Evolutionary conservation across 2,329 filamentous ascomycete genomes (phyloP), one percentile per base, ranked within the genome.

Genomic region (Diaporthe batatas): DNA sequence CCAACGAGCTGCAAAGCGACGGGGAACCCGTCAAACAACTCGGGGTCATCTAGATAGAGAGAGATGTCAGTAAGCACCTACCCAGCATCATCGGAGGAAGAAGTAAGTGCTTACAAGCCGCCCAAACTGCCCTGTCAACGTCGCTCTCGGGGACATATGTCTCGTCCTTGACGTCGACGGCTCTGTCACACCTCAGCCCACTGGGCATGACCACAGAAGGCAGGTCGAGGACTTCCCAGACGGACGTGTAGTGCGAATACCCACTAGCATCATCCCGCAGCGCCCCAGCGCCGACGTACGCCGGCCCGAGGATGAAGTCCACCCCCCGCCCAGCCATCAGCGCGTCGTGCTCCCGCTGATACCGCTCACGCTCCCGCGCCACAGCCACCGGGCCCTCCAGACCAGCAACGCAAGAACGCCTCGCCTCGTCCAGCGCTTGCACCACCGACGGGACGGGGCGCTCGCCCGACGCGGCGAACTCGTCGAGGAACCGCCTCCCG

Each of bases 221-320:
- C 29, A 75, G 57, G 39, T 78, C 76, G 6, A 78, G 53, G 12
- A 77, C 73, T 44, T 77, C 77, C 72, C 75, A 78, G 68, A 78
- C 76, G 16, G 74, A 72, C 3, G 76, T 78, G 34, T 78, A 78
- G 3, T 70, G 71, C 58, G 75, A 72, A 34, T 75, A 76, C n/a
- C 74, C 62, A 3, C n/a, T n/a, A n/a, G 71, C 54, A n/a, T 73
- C 72, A 7, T 73, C 73, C 47, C 69, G 70, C 49, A 75, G 47
- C 21, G 71, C 73, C 1, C 73, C 73, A 8, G 71, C 74, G 29
- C 74, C 74, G 5, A 67, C 23, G n/a, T 73, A 75, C 3, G 64
- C 49, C 2, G 74, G 74, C 14, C 70, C 59, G 21, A 75, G 53
- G 36, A 75, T 73, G 44, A 75, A 72, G 54, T 73, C 74, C 6